Base-by-base conservation (phyloP, 139 green algal genomes). In the Desmodesmus armatus region DNA sequence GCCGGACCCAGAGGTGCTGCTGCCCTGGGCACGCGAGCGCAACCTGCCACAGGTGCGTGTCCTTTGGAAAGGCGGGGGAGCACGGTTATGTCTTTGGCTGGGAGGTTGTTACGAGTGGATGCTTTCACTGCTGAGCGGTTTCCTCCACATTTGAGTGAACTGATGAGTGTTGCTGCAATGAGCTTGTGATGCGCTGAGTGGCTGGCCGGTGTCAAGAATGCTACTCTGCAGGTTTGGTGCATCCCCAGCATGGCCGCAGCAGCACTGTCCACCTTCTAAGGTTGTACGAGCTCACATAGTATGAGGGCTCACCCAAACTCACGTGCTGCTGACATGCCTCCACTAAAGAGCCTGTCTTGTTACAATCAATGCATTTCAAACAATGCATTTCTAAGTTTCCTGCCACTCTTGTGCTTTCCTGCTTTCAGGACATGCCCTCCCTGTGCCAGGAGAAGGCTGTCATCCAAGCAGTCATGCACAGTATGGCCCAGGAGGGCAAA, bases 1-100 rank as follows among this genome's bases (percentile, higher is more conserved):
- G 43, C 96, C 96, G 2, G 97, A 99, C 88, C 91, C 93, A 2
- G 97, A 99, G n/a, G 89, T 92, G 58, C 88, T 99, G 78, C 82
- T 97, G 76, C 94, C 96, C 0, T 98, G 96, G 96, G 96, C 95
- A 21, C 87, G 85, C 75, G 92, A 96, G 85, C 89, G 92, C 21
- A 89, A 81, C 44, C 74, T 96, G 78, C 49, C 77, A 19, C 67
- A 82, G 79, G 44, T 74, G 77, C n/a, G 47, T n/a, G 27, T 6
- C 40, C 13, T n/a, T n/a, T n/a, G n/a, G n/a, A n/a, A n/a, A n/a
- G n/a, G n/a, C n/a, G n/a, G n/a, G n/a, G n/a, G n/a, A n/a, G n/a
- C n/a, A n/a, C n/a, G n/a, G n/a, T n/a, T n/a, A n/a, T n/a, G n/a
- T n/a, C n/a, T n/a, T n/a, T n/a, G n/a, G n/a, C n/a, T n/a, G n/a